Evolutionary conservation across 371 early-diverging fungal genomes (phyloP), one percentile per base, ranked within the genome.

Genomic region (Rhizopus delemar): DNA sequence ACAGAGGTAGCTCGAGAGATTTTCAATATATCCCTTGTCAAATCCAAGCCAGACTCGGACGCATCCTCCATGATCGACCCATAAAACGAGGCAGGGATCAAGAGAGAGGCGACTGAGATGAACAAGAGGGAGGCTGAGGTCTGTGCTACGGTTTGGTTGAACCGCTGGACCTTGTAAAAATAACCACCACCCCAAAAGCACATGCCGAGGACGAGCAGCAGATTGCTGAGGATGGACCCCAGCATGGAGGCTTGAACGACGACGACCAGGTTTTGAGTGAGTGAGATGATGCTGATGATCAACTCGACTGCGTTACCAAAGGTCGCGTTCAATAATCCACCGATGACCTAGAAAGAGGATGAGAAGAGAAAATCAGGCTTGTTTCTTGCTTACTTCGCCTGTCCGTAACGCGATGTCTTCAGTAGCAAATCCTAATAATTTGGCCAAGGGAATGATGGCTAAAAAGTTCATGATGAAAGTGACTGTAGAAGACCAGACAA

Each of bases 221-320:
- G 63, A 73, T 94, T 94, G 56, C 92, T 91, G 13, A 94, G 75
- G 28, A 93, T 89, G 7, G 92, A 92, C 3, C 94, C 94, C 0
- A 94, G 70, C 64, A 94, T 79, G 16, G 93, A 91, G 0, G 92
- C 86, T 68, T 94, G 93, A 22, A 94, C 94, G 9, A 96, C 92
- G 1, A 74, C 66, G 3, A 94, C 75, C 49, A 93, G 73, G 51
- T 89, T 89, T 54, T 89, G 71, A 0, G 79, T 78, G 34, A 96
- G 71, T 0, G 95, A 92, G 58, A 94, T 71, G 41, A 95, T 78
- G 9, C 86, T 85, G 43, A 93, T 77, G 43, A 92, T 84, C 59
- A 93, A 63, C 70, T 96, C 97, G 9, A 95, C 92, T 3, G 92
- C 91, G 58, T 94, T 73, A 69, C 95, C 85, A 81, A 93, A 87